Evolutionary conservation across 495 filamentous ascomycete species (phyloP).

Genomic region (Aspergillus baeticus): DNA sequence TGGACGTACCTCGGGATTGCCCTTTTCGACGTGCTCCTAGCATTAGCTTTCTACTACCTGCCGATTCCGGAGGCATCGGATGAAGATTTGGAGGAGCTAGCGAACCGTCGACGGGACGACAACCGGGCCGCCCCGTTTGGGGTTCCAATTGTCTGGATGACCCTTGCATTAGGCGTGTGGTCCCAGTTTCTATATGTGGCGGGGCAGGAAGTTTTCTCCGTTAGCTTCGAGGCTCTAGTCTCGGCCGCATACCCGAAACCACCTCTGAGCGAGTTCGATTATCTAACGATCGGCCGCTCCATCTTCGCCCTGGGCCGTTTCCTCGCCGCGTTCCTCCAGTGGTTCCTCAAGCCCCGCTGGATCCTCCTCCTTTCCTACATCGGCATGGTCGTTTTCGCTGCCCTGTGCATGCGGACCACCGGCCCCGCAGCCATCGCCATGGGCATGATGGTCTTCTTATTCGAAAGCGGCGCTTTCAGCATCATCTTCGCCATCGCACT

Average conservation of each 20-base stretch:
- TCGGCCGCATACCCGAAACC: constrained; percentile 24
- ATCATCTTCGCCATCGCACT: constrained; percentile 61
- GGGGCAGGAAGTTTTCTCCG: constrained; percentile 59
- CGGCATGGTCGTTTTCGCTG: constrained; percentile 54
- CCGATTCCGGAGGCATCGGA: constrained; percentile 68
- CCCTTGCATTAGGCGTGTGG: constrained; percentile 54
- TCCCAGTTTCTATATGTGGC: constrained; percentile 67
- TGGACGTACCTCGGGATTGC: constrained; percentile 72
- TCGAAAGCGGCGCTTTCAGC: constrained; percentile 61
- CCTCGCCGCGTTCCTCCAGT: constrained; percentile 51
- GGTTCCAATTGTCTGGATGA: constrained; percentile 55
- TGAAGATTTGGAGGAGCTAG: constrained; percentile 56
- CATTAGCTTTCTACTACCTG: constrained; percentile 63
- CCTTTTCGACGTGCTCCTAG: constrained; percentile 62
- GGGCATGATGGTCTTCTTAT: constrained; percentile 57
- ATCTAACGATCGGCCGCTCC: constrained; percentile 54
- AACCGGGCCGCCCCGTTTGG: constrained; percentile 46
- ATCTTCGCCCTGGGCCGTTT: constrained; percentile 65
- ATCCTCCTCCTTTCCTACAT: constrained; percentile 57
- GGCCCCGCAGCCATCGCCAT: constrained; percentile 48
- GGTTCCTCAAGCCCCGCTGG: constrained; percentile 61
- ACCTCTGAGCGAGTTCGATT: constrained; percentile 38
- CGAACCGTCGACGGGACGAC: constrained; percentile 50
- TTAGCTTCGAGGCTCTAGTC: constrained; percentile 45
- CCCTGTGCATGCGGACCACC: constrained; percentile 52